Base-by-base conservation (phyloP, 805 yeast genomes). In the Saccharomycopsis capsularis region DNA sequence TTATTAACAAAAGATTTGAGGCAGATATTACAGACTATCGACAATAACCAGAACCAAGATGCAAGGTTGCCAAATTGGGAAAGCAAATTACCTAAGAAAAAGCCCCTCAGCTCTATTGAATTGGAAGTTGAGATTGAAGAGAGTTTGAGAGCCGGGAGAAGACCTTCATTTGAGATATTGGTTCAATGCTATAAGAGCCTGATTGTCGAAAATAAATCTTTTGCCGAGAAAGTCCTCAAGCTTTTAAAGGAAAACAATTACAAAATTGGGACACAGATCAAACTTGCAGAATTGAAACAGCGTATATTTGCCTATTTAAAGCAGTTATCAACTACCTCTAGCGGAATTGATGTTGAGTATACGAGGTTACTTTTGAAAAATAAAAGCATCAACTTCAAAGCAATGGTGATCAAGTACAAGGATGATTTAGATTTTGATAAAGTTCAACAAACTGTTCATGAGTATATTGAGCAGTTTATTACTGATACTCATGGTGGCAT, bases 221-320 rank as follows among this genome's bases (percentile, higher is more conserved):
- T 21, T 19, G 27, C 48, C n/a, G 24, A 44, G 19, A 34, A 32
- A 21, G 30, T 44, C 15, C 18, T 27, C 2, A 41, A n/a, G 18
- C 22, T 44, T 2, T 18, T 42, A 7, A 24, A 48, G n/a, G 30
- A 44, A n/a, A 34, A 38, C 11, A 44, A 44, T 24, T 43, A 38
- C 27, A 19, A 22, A 13, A 19, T 39, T 18, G 38, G 47, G 4
- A 24, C 24, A 4, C 24, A 30, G 18, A 39, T 48, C 15, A 44
- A 48, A 16, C 23, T 48, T 16, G 43, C 43, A 34, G 24, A 43
- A 13, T 40, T 48, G 24, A 48, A 44, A 38, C 24, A 44, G 3
- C 43, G 44, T 3, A 30, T 48, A 15, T 44, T 37, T 30, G 42
- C 38, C 18, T 30, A 48, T 39, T n/a, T n/a, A n/a, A n/a, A n/a